Conservation (phyloP, 768 basidiomycete species). For the Neoboletus magnificus region DNA sequence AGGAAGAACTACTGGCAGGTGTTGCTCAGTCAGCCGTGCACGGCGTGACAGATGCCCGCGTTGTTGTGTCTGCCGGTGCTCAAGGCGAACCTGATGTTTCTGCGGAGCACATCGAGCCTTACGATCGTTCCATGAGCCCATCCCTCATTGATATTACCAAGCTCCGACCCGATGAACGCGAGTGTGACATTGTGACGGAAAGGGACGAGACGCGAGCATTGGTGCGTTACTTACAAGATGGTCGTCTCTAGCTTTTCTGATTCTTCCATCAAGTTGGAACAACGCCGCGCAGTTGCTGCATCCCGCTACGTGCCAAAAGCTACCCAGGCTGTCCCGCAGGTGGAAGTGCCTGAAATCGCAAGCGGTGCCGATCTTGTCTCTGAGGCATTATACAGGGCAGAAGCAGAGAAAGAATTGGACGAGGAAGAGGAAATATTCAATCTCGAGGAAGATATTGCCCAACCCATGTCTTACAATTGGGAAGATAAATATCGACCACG, state of each 20-base stretch:
- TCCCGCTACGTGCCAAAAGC: constrained; percentile 86
- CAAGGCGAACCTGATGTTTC: constrained; percentile 35
- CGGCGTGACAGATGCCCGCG: constrained; percentile 37
- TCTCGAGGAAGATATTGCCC: constrained; percentile 80
- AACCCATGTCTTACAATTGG: constrained; percentile 91
- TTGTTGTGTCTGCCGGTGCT: constrained; percentile 32
- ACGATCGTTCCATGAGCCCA: constrained; percentile 86
- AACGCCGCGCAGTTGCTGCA: constrained; percentile 76
- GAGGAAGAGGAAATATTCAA: constrained; percentile 97
- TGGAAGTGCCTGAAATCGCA: constrained; percentile 51
- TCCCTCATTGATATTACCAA: constrained; percentile 66
- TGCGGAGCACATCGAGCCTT: constrained; percentile 71
- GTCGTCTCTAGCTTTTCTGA: constrained; percentile 2
- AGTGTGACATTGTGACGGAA: constrained; percentile 73
- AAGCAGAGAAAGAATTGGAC: constrained; percentile 89
- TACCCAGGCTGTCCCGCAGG: constrained; percentile 56
- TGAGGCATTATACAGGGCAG: constrained; percentile 86
- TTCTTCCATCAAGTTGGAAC: constrained; percentile 48
- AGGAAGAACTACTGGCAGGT: constrained; percentile 83
- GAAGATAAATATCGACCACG: constrained; percentile 97
- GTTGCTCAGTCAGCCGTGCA: constrained; percentile 61
- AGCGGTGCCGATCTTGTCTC: constrained; percentile 77
- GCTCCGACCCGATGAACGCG: constrained; percentile 72
- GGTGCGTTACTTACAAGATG: constrained; percentile 42
- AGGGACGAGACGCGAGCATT: constrained; percentile 60